Percentiles rank a stretch among this genome's conserved stretches.
These are phyloP conservation scores for Metschnikowia santaceciliae DNA, from an alignment of 805 yeast species.

Conservation along the genomic window DNA sequence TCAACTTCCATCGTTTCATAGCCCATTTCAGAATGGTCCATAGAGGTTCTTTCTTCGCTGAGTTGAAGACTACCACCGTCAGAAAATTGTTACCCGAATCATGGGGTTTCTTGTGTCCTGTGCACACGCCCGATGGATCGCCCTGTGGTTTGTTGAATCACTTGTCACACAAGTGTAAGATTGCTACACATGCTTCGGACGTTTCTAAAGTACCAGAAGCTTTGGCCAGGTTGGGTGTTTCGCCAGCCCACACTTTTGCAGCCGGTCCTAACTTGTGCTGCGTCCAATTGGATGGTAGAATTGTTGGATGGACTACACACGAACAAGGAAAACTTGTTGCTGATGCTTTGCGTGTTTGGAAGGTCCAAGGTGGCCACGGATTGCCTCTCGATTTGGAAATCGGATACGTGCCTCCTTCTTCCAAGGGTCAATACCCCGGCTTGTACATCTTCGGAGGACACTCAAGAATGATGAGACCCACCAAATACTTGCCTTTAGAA, in stretches of 20 bases:
- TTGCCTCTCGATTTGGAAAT: slow-evolving; percentile 85
- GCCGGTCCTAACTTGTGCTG: slow-evolving; percentile 89
- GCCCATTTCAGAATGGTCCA: slow-evolving; percentile 99
- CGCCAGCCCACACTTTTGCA: slow-evolving; percentile 71
- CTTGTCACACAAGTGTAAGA: slow-evolving; percentile 90
- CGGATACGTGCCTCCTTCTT: slow-evolving; percentile 94
- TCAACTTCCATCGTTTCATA: slow-evolving; percentile 92
- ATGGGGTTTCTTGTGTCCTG: slow-evolving; percentile 99
- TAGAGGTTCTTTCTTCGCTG: slow-evolving; percentile 98
- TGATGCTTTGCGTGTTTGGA: slow-evolving; percentile 88
- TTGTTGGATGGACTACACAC: slow-evolving; percentile 93
- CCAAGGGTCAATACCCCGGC: slow-evolving; percentile 97
- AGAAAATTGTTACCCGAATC: slow-evolving; percentile 95
- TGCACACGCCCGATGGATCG: slow-evolving; percentile 98
- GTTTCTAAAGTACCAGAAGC: slow-evolving; percentile 66
- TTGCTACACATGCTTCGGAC: slow-evolving; percentile 73
- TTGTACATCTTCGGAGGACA: slow-evolving; percentile 85
- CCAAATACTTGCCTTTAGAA: slow-evolving; percentile 79
- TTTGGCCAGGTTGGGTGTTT: slow-evolving; percentile 70
- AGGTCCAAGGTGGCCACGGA: slow-evolving; percentile 74
- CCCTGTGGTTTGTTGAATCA: slow-evolving; percentile 98
- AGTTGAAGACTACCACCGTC: slow-evolving; percentile 94
- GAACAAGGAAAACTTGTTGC: slow-evolving; percentile 82
- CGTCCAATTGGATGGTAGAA: slow-evolving; percentile 89
- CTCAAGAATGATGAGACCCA: slow-evolving; percentile 95